Percentiles rank a stretch among this genome's conserved stretches.
phyloP scores from a whole-genome alignment of 164 flowering plant species.

The Protea cynaroides region DNA sequence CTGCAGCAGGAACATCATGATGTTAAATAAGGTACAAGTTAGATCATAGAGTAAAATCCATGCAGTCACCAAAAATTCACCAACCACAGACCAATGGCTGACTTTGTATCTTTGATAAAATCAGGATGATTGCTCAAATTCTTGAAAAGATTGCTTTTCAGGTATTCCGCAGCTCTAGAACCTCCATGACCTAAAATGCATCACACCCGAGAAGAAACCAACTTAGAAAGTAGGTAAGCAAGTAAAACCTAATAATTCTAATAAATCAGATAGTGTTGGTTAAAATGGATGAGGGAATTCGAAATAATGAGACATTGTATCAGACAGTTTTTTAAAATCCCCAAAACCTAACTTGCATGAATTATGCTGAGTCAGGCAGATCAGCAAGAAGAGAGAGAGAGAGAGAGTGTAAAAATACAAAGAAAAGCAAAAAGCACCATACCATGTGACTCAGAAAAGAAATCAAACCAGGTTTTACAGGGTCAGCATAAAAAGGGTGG shows the following conservation, averaged over 20 bases:
- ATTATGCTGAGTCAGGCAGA: too few species aligned
- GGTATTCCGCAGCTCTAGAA: slow-evolving; percentile 65
- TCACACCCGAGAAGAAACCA: slow-evolving; percentile 7
- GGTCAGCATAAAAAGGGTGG: too few species aligned
- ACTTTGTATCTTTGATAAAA: slow-evolving; percentile 60
- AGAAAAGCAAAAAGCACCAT: too few species aligned
- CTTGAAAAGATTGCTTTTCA: slow-evolving; percentile 67
- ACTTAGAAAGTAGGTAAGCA: neutral
- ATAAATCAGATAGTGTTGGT: too few species aligned
- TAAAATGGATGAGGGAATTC: too few species aligned
- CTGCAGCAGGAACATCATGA: slow-evolving; percentile 31
- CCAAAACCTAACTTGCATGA: too few species aligned
- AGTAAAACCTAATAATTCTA: neutral
- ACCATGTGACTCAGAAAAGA: too few species aligned
- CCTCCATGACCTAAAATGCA: slow-evolving; percentile 74
- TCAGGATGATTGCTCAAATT: slow-evolving; percentile 66
- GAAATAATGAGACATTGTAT: too few species aligned
- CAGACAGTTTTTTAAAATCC: too few species aligned
- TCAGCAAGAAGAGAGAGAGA: too few species aligned
- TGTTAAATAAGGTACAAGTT: neutral
- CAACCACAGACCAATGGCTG: slow-evolving; percentile 61
- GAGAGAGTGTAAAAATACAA: too few species aligned
- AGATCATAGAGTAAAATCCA: neutral
- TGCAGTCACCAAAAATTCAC: slow-evolving; percentile 3
- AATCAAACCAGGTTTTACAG: too few species aligned